Percentiles rank a stretch among this genome's conserved stretches.
These are phyloP conservation scores for Russula abietina DNA, from an alignment of 768 basidiomycete species.

Conservation along the genomic window DNA sequence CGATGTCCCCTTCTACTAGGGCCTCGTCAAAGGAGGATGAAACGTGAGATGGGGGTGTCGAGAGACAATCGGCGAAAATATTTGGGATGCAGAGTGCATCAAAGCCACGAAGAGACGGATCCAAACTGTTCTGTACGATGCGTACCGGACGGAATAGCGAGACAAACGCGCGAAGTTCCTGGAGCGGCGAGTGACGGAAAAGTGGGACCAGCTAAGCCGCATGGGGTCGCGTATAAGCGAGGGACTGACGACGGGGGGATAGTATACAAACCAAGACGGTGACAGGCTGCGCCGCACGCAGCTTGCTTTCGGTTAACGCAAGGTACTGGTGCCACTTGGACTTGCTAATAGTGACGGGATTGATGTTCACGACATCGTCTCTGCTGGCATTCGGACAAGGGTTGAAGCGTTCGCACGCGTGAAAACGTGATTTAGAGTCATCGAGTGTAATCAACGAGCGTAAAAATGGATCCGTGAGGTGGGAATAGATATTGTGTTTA, in stretches of 20 bases:
- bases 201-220: slow-evolving; percentile 71
- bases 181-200: slow-evolving; percentile 80
- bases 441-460: slow-evolving; percentile 56
- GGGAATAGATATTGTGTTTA: slow-evolving; percentile 63
- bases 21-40: not conserved
- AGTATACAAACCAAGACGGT: slow-evolving; percentile 53
- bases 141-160: slow-evolving; percentile 70
- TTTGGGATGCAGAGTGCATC: slow-evolving; percentile 71
- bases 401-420: slow-evolving; percentile 85
- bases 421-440: slow-evolving; percentile 65
- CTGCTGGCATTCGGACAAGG: slow-evolving; percentile 51
- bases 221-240: not conserved
- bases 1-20: slow-evolving; percentile 7
- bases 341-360: slow-evolving; percentile 69
- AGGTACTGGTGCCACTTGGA: slow-evolving; percentile 49
- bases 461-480: slow-evolving; percentile 54
- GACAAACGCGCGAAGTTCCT: slow-evolving; percentile 79
- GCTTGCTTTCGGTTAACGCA: slow-evolving; percentile 38
- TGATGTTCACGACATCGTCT: slow-evolving; percentile 71
- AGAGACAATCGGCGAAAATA: slow-evolving; percentile 60
- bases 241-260: not conserved
- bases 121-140: slow-evolving; percentile 76
- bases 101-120: slow-evolving; percentile 42
- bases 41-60: slow-evolving; percentile 21
- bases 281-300: slow-evolving; percentile 44